Percentiles rank a stretch among this genome's conserved stretches.
Evolutionary conservation across 2,329 filamentous ascomycete genomes (phyloP).

Genomic region (Apiospora koreana): DNA sequence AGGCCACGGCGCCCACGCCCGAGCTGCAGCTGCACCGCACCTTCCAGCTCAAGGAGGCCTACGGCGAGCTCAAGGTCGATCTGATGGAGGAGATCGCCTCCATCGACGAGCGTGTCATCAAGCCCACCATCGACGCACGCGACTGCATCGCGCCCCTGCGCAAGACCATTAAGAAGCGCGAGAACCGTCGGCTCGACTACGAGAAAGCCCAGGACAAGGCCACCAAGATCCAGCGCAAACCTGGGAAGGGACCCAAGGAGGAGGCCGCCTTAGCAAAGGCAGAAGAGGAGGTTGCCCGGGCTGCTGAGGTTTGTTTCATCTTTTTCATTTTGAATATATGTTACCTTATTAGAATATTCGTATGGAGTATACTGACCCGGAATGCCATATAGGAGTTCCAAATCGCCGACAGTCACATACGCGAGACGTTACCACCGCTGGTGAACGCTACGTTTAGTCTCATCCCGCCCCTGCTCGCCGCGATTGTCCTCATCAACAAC

Average conservation of each 20-base stretch:
- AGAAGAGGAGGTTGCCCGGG: conserved; percentile 67
- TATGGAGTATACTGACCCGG: not conserved
- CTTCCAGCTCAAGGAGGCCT: conserved; percentile 64
- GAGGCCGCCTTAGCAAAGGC: conserved; percentile 70
- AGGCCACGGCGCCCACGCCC: conserved; percentile 61
- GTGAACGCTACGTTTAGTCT: conserved; percentile 71
- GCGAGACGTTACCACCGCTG: conserved; percentile 69
- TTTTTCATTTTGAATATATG: not conserved
- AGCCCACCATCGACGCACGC: conserved; percentile 69
- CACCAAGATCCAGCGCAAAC: conserved; percentile 70
- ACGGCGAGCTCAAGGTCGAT: conserved; percentile 70
- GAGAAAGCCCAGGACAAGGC: conserved; percentile 75
- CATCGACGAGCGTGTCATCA: conserved; percentile 71
- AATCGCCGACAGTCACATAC: conserved; percentile 73
- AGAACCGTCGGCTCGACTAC: conserved; percentile 80
- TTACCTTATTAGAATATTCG: not conserved
- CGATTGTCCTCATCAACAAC: conserved; percentile 77
- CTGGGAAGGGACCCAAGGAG: conserved; percentile 70
- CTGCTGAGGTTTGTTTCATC: conserved; percentile 56
- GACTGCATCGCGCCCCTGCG: conserved; percentile 70
- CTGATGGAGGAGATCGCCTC: conserved; percentile 69
- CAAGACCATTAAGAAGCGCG: conserved; percentile 82
- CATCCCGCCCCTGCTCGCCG: conserved; percentile 69
- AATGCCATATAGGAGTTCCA: conserved; percentile 62
- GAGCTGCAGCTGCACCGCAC: conserved; percentile 64